Conservation (phyloP, 2,329 filamentous ascomycete species). For the Ophiognomonia clavigignenti-juglandacearum region DNA sequence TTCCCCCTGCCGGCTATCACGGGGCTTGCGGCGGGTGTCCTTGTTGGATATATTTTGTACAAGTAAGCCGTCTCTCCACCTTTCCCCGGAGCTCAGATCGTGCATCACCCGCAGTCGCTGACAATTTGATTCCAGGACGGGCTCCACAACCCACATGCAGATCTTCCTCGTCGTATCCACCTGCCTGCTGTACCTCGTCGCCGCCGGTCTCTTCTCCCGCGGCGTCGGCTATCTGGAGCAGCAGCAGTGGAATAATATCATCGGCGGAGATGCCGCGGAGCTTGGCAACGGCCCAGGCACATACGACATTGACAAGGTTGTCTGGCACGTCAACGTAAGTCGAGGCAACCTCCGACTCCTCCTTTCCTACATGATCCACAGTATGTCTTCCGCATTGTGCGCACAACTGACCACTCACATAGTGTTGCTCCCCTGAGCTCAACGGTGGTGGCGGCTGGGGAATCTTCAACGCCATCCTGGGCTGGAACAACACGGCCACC, state of each 20-base stretch:
- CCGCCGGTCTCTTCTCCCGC: conserved; percentile 75
- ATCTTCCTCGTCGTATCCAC: conserved; percentile 78
- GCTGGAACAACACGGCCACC: conserved; percentile 65
- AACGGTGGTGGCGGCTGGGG: conserved; percentile 67
- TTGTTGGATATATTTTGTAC: conserved; percentile 68
- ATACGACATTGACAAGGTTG: conserved; percentile 61
- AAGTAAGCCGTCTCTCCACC: conserved; percentile 45
- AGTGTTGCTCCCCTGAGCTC: conserved; percentile 59
- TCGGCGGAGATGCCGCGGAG: conserved; percentile 53
- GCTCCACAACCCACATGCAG: conserved; percentile 63
- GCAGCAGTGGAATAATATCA: conserved; percentile 53
- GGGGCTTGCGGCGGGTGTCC: conserved; percentile 57
- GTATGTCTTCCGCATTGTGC: conserved; percentile 13
- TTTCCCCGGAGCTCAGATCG: no score
- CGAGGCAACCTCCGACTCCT: not conserved
- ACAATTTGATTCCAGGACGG: conserved; percentile 39
- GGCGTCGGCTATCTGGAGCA: conserved; percentile 71
- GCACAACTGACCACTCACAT: not conserved
- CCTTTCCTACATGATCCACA: not conserved
- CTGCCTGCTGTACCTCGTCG: conserved; percentile 78
- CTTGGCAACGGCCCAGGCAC: conserved; percentile 59
- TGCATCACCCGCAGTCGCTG: not conserved
- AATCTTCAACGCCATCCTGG: conserved; percentile 67
- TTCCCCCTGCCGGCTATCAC: conserved; percentile 67
- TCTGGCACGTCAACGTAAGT: conserved; percentile 65